Conservation (phyloP, 306 rosid genomes). For the Cyclanthera cordifolia region DNA sequence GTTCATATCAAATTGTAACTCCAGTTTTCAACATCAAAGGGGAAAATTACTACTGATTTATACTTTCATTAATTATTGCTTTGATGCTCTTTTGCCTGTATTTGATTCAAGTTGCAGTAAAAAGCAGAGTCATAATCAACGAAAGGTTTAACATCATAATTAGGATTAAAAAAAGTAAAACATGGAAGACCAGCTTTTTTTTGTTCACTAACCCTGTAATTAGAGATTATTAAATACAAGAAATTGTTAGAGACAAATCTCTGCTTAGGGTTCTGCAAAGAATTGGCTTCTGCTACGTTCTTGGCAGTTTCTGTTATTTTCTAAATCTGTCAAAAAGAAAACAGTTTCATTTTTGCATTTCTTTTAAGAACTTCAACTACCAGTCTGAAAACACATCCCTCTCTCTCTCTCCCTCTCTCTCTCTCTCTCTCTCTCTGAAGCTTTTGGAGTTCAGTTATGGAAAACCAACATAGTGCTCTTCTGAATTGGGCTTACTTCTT, state of each 20-base stretch:
- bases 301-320: slow-evolving; percentile 41
- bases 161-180: not conserved
- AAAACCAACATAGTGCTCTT: slow-evolving; percentile 34
- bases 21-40: no score
- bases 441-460: slow-evolving; percentile 34
- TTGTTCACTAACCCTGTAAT: no score
- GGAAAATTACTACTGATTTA: no score
- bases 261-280: not conserved
- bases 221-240: no score
- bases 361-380: slow-evolving; percentile 10
- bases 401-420: slow-evolving; percentile 5
- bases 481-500: slow-evolving; percentile 10
- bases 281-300: slow-evolving; percentile 25
- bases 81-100: no score
- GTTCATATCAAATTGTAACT: no score
- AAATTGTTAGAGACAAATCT: no score
- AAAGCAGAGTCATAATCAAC: slow-evolving; percentile 1
- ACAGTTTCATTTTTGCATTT: slow-evolving; percentile 2
- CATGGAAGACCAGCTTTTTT: not conserved
- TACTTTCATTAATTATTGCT: no score
- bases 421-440: slow-evolving; percentile 10
- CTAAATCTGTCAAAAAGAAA: slow-evolving; percentile 13
- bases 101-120: not conserved
- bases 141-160: not conserved
- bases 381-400: slow-evolving; percentile 3